Evolutionary conservation across 1,284 basidiomycete genomes (phyloP), one percentile per base, ranked within the genome.

Genomic region (Clitocybe nebularis): DNA sequence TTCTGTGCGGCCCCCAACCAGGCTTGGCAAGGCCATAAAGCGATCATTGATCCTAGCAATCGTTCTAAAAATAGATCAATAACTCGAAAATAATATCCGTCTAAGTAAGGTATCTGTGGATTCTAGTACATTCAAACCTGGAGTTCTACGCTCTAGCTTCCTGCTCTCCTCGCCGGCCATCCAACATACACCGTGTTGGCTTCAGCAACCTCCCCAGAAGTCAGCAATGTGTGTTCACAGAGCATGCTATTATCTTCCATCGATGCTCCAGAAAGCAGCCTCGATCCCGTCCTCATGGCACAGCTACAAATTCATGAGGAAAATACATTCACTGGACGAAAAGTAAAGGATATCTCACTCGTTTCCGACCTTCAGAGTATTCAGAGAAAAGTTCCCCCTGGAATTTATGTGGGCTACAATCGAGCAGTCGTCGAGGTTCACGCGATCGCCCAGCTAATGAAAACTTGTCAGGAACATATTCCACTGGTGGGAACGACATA

Each of bases 171-270:
- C 2, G 64, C 70, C 21, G 71, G 71, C 71, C 71, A 74, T 9
- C 71, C 70, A 14, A 58, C 56, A 46, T 74, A 74, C 7, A 63
- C 58, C 16, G 49, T 49, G 11, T 64, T 66, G 11, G 60, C 51
- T 47, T 74, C 70, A 2, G 71, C 70, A 38, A 72, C 63, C 44
- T 74, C 71, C 2, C 71, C 71, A 4, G 71, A 74, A 2, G 69
- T 66, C 17, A 74, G 52, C 4, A 73, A 62, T 0, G 69, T 71
- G 43, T 74, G 72, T 53, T 74, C 72, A 47, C 62, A 64, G 8
- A 74, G 62, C 66, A 74, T 69, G 43, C 67, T 69, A 50, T 56
- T 59, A 44, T 68, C 64, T 49, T 73, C 71, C 72, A 74, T 72
- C 7, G 68, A 69, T 17, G 72, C 71, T 11, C 72, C 72, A 1